Conservation (phyloP, 768 basidiomycete genomes). For the Fomitopsis serialis region DNA sequence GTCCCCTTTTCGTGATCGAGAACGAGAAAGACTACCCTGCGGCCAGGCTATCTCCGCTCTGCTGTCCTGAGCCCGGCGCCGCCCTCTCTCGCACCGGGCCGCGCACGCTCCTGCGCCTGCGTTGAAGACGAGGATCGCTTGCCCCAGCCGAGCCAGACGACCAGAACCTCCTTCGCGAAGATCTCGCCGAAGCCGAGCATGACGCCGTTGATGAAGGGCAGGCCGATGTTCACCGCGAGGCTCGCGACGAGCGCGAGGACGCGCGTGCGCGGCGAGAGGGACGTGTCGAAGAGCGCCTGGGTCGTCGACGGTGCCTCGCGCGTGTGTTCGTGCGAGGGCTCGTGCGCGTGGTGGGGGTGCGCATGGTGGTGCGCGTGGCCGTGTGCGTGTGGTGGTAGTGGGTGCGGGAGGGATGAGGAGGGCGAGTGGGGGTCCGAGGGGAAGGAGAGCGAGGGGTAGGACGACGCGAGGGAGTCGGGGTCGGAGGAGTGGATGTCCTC, state of each 20-base stretch:
- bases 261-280: conserved; percentile 63
- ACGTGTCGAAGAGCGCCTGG: conserved; percentile 63
- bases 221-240: conserved; percentile 75
- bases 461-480: conserved; percentile 42
- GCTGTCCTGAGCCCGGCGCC: conserved; percentile 7
- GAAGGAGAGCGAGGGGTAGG: conserved; percentile 78
- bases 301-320: conserved; percentile 35
- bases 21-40: no score
- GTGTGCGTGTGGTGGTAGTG: conserved; percentile 13
- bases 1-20: not conserved
- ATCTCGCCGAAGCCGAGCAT: conserved; percentile 98
- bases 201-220: conserved; percentile 90
- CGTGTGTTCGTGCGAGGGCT: not conserved
- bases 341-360: conserved; percentile 12
- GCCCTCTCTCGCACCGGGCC: conserved; percentile 7
- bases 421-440: conserved; percentile 57
- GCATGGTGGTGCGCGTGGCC: conserved; percentile 13
- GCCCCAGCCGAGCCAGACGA: conserved; percentile 43
- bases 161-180: conserved; percentile 75
- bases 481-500: conserved; percentile 61
- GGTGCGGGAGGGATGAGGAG: conserved; percentile 30
- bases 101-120: conserved; percentile 12
- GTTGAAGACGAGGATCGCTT: conserved; percentile 7
- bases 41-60: conserved; percentile 2
- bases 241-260: conserved; percentile 64